These are phyloP conservation scores for Fragaria iinumae DNA, from an alignment of 306 rosid species.

Conservation along the genomic window DNA sequence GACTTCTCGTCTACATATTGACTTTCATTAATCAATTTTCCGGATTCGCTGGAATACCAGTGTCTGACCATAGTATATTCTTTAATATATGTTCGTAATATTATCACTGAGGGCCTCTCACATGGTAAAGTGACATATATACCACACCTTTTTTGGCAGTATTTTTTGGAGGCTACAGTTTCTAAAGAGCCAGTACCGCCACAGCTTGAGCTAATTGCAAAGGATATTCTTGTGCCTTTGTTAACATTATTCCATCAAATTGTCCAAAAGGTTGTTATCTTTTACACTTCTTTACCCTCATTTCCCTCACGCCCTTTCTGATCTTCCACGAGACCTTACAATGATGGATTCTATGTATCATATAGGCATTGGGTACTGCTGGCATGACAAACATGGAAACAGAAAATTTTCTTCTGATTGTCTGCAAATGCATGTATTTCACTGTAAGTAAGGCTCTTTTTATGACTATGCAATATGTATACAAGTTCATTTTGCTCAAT, in stretches of 20 bases:
- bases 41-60: background rate
- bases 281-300: background rate
- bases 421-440: constrained; percentile 80
- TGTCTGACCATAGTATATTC: background rate
- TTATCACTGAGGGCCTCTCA: constrained; percentile 14
- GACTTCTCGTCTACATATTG: background rate
- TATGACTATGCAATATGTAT: background rate
- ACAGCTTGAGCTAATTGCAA: constrained; percentile 68
- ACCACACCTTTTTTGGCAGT: constrained; percentile 42
- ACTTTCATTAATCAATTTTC: background rate
- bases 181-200: constrained; percentile 80
- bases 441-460: constrained; percentile 56
- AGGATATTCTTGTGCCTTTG: constrained; percentile 68
- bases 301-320: background rate
- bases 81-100: background rate
- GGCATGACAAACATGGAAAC: constrained; percentile 39
- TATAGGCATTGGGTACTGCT: constrained; percentile 52
- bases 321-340: constrained; percentile 3
- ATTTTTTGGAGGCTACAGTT: constrained; percentile 76
- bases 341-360: constrained; percentile 29
- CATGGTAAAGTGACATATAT: constrained; percentile 21
- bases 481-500: background rate
- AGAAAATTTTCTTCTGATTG: constrained; percentile 59
- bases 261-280: constrained; percentile 47
- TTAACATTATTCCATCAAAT: constrained; percentile 61